Evolutionary conservation across 2,329 filamentous ascomycete species (phyloP).

Genomic region (Chalara sp.): DNA sequence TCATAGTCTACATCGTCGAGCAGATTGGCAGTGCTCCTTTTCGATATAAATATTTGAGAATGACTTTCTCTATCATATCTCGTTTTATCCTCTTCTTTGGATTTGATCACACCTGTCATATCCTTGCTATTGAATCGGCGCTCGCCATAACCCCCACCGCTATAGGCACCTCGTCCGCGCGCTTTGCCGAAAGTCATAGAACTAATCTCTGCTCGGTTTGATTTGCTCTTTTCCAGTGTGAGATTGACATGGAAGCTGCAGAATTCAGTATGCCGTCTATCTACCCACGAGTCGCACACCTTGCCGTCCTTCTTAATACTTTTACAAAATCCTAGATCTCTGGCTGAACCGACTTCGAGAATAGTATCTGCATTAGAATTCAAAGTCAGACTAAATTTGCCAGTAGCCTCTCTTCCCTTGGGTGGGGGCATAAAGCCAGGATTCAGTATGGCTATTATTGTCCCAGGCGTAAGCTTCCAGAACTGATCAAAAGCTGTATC

Average conservation of each 20-base stretch:
- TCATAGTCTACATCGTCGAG: constrained; percentile 60
- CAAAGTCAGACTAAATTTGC: constrained; percentile 78
- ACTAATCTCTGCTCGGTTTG: constrained; percentile 73
- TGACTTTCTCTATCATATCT: constrained; percentile 53
- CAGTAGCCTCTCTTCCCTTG: constrained; percentile 66
- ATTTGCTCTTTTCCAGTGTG: constrained; percentile 63
- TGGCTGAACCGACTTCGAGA: constrained; percentile 76
- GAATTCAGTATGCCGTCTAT: constrained; percentile 78
- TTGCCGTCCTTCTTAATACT: constrained; percentile 78
- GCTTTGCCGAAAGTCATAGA: constrained; percentile 46
- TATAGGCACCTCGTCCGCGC: constrained; percentile 24
- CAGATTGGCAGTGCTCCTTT: constrained; percentile 50
- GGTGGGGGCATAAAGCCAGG: constrained; percentile 86
- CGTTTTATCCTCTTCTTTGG: constrained; percentile 27
- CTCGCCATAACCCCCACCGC: constrained; percentile 25
- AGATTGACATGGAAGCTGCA: constrained; percentile 91
- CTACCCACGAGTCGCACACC: constrained; percentile 76
- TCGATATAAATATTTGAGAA: constrained; percentile 45
- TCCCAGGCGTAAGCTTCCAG: constrained; percentile 91
- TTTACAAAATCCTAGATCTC: constrained; percentile 86
- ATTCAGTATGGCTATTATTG: constrained; percentile 85
- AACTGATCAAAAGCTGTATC: constrained; percentile 84
- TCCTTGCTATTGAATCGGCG: constrained; percentile 18
- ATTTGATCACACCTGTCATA: constrained; percentile 17
- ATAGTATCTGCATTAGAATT: constrained; percentile 83